Evolutionary conservation across 768 basidiomycete genomes (phyloP), one percentile per base, ranked within the genome.

Genomic region (Suillus bovinus): DNA sequence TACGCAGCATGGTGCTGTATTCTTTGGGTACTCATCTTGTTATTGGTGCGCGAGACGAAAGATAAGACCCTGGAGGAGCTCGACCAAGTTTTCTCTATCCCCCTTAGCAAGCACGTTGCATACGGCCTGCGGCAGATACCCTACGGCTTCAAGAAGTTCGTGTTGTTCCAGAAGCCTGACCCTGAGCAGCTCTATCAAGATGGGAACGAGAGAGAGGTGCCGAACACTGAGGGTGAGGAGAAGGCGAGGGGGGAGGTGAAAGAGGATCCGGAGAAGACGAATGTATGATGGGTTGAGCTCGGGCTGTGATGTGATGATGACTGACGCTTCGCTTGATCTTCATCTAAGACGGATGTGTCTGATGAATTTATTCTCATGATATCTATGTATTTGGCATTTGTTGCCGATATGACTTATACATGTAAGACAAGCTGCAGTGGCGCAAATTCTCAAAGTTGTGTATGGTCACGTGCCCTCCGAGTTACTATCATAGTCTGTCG

Each of bases 41-140:
- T 88, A 29, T 88, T 88, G 66, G 80, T 90, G 13, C 88, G 86
- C 46, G 88, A 90, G 78, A 90, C 88, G 46, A 89, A 89, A 75
- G 81, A 84, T 4, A 80, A 84, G 57, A 83, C 87, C 22, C 79
- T 90, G 33, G 88, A 89, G 72, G 89, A 90, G 49, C 33, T 73
- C 29, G 69, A 71, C 60, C 70, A 64, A 69, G 86, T 87, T 20
- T 87, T 86, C 72, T 76, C 81, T 14, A 80, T 89, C 2, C 82
- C 86, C 3, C 78, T 82, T n/a, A 69, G 67, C 41, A 70, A 69
- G 2, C 87, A 89, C 62, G 88, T 86, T 4, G 74, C 80, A 4
- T 87, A 88, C 69, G 85, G 86, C 66, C 64, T 86, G 55, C 81
- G 82, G 64, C 79, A 81, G 44, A 76, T 86, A 22, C 80, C 79